Conservation (phyloP, 2,329 filamentous ascomycete genomes). For the Arthrinium puccinioides region DNA sequence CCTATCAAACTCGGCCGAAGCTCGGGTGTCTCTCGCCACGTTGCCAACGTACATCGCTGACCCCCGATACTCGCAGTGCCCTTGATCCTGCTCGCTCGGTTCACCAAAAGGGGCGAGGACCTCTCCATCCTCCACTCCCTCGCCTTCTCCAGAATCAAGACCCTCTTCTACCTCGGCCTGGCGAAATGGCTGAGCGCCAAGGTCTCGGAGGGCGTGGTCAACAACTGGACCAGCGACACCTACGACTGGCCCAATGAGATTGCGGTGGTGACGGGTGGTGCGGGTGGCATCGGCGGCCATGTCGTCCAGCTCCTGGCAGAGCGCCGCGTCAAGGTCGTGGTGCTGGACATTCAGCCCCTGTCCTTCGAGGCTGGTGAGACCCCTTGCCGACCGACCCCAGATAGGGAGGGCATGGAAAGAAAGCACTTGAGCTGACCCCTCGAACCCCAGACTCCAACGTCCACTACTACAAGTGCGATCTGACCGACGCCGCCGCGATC, state of each 20-base stretch:
- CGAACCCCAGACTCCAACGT: constrained; percentile 41
- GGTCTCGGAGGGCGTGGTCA: constrained; percentile 40
- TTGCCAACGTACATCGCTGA: too few relatives aligned
- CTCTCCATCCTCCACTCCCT: constrained; percentile 44
- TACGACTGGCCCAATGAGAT: constrained; percentile 65
- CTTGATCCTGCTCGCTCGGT: constrained; percentile 54
- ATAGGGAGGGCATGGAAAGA: too few relatives aligned
- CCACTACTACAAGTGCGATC: constrained; percentile 64
- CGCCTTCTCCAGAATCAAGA: constrained; percentile 44
- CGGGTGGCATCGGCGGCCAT: constrained; percentile 63
- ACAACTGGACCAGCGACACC: constrained; percentile 42
- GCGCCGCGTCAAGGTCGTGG: constrained; percentile 58
- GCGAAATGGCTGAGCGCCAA: constrained; percentile 39
- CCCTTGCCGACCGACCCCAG: too few relatives aligned
- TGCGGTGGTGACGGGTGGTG: constrained; percentile 68
- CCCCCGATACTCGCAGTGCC: too few relatives aligned
- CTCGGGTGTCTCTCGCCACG: too few relatives aligned
- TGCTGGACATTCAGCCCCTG: constrained; percentile 59
- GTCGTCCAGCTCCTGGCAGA: constrained; percentile 61
- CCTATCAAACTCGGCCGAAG: too few relatives aligned
- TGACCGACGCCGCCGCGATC: constrained; percentile 50
- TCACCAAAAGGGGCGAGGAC: constrained; percentile 53
- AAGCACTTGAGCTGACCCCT: constrained; percentile 15
- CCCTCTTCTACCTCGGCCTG: constrained; percentile 45
- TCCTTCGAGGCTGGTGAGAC: constrained; percentile 16